Conservation (phyloP, 2,329 filamentous ascomycete genomes). For the Calonectria pseudoturangicola region DNA sequence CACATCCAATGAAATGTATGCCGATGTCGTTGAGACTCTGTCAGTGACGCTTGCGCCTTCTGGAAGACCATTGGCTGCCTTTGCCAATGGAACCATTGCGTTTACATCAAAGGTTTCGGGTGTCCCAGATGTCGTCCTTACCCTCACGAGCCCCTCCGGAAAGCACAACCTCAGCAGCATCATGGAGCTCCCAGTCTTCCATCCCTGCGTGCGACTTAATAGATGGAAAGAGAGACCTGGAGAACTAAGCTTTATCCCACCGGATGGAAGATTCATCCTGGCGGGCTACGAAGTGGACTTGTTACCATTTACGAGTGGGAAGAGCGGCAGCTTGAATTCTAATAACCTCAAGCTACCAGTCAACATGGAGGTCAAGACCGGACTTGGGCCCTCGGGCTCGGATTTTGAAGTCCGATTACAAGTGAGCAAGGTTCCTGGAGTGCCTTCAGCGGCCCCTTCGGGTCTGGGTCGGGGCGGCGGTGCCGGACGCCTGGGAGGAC, state of each 20-base stretch:
- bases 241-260: constrained; percentile 95
- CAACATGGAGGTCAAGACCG: constrained; percentile 86
- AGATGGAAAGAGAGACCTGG: constrained; percentile 92
- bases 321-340: constrained; percentile 71
- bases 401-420: constrained; percentile 93
- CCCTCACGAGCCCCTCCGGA: constrained; percentile 86
- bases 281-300: constrained; percentile 96
- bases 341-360: constrained; percentile 88
- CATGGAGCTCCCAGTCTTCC: constrained; percentile 93
- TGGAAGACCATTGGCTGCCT: constrained; percentile 88
- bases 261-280: constrained; percentile 94
- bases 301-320: constrained; percentile 80
- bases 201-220: constrained; percentile 94
- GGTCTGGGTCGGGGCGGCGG: constrained; percentile 64
- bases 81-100: constrained; percentile 93
- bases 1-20: constrained; percentile 97
- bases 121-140: constrained; percentile 90
- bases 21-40: constrained; percentile 94
- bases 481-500: constrained; percentile 64
- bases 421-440: constrained; percentile 78
- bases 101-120: constrained; percentile 97
- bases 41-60: constrained; percentile 93
- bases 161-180: constrained; percentile 83
- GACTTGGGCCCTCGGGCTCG: constrained; percentile 82
- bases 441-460: constrained; percentile 58